Conservation (phyloP, 2,329 filamentous ascomycete species). For the Ascochyta lentis region DNA sequence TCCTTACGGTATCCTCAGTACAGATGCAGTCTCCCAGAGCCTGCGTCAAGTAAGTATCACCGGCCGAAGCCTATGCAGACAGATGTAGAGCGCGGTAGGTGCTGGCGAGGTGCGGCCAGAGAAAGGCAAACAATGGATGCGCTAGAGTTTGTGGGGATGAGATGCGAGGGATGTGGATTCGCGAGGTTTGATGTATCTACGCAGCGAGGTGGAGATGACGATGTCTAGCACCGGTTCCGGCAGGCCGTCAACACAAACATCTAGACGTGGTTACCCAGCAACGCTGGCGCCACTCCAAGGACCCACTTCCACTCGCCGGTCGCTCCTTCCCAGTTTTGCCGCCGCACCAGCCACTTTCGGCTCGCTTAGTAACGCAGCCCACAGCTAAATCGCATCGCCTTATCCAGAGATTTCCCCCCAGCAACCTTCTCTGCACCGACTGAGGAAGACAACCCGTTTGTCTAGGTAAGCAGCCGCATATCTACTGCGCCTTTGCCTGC, state of each 20-base stretch:
- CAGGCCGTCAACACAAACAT: conserved; percentile 35
- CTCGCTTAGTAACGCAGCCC: conserved; percentile 30
- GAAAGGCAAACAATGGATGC: conserved; percentile 23
- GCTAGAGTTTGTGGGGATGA: conserved; percentile 30
- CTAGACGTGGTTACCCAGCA: conserved; percentile 35
- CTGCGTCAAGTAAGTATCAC: conserved; percentile 47
- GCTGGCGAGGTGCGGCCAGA: conserved; percentile 14
- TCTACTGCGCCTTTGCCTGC: not conserved
- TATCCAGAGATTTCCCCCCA: conserved; percentile 23
- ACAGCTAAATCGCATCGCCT: conserved; percentile 26
- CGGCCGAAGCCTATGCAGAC: conserved; percentile 40
- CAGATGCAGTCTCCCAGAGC: conserved; percentile 50
- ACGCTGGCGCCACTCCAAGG: conserved; percentile 23
- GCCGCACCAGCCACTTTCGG: conserved; percentile 18
- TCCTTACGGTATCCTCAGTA: conserved; percentile 55
- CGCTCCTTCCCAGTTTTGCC: conserved; percentile 7
- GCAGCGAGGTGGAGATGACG: conserved; percentile 37
- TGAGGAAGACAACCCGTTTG: conserved; percentile 66
- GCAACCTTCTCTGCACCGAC: conserved; percentile 55
- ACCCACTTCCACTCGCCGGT: conserved; percentile 6
- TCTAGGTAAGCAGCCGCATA: conserved; percentile 57
- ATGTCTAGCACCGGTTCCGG: conserved; percentile 32
- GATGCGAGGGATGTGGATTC: conserved; percentile 30
- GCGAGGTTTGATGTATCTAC: conserved; percentile 30
- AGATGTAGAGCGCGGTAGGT: conserved; percentile 15